phyloP scores from a whole-genome alignment of 441 rosid species.

The Capsella rubella region DNA sequence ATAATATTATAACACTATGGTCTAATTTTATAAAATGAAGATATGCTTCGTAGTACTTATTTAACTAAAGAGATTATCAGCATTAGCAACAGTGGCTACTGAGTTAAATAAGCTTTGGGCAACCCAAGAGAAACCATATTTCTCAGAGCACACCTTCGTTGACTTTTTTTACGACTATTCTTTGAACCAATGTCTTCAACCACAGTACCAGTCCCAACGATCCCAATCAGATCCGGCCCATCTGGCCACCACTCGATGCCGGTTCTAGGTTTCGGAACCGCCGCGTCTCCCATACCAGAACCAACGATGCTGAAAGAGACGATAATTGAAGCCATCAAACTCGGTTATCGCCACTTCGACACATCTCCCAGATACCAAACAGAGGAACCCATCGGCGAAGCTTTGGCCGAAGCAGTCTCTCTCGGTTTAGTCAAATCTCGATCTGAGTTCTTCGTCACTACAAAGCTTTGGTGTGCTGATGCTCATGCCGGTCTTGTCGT shows the following conservation, averaged over 20 bases:
- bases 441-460: conserved; percentile 57
- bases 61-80: not conserved
- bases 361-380: conserved; percentile 52
- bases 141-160: not conserved
- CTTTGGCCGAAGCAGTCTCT: conserved; percentile 50
- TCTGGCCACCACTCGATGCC: conserved; percentile 47
- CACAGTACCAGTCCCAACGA: conserved; percentile 34
- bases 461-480: conserved; percentile 58
- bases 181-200: conserved; percentile 18
- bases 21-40: not conserved
- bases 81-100: not conserved
- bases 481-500: conserved; percentile 47
- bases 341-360: conserved; percentile 63
- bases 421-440: conserved; percentile 52
- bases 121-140: not conserved
- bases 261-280: conserved; percentile 54
- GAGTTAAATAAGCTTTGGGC: not conserved
- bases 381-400: conserved; percentile 53
- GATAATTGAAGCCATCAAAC: conserved; percentile 46
- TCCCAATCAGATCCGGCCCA: conserved; percentile 40
- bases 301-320: conserved; percentile 38
- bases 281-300: conserved; percentile 45
- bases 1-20: not conserved
- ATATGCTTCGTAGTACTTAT: not conserved
- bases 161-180: not conserved